These are phyloP conservation scores for Ziziphus jujuba DNA, from an alignment of 306 rosid species.

Conservation along the genomic window DNA sequence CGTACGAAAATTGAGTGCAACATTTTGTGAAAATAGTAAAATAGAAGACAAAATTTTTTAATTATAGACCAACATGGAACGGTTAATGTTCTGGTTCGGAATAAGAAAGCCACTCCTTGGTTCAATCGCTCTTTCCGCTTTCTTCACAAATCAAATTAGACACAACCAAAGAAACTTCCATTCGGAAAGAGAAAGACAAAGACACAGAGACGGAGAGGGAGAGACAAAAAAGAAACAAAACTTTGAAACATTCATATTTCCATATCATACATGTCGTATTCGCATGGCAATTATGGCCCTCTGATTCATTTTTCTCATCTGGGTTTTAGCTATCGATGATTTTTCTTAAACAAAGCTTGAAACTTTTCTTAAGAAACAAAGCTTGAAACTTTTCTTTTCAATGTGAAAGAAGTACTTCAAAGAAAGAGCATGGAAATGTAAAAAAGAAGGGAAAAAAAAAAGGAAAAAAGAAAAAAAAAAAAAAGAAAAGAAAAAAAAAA, in stretches of 20 bases:
- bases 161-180: not conserved
- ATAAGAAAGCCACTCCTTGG: slow-evolving; percentile 31
- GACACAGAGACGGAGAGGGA: not conserved
- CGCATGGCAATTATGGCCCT: not conserved
- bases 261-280: slow-evolving; percentile 10
- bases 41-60: slow-evolving; percentile 17
- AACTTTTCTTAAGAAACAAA: not conserved
- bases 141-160: slow-evolving; percentile 22
- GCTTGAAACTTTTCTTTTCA: not conserved
- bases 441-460: not conserved
- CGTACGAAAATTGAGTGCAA: slow-evolving; percentile 18
- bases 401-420: too few relatives aligned
- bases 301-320: slow-evolving; percentile 28
- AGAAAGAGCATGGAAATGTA: not conserved
- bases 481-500: not conserved
- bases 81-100: slow-evolving; percentile 23
- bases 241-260: slow-evolving; percentile 8
- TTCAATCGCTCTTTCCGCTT: slow-evolving; percentile 31
- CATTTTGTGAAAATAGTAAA: slow-evolving; percentile 22
- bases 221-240: slow-evolving; percentile 1
- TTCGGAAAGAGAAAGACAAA: not conserved
- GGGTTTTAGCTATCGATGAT: slow-evolving; percentile 15
- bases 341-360: not conserved
- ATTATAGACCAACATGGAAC: slow-evolving; percentile 22
- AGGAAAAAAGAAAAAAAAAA: not conserved